Base-by-base conservation (phyloP, 2,329 filamentous ascomycete species). In the Colletotrichum sp. region DNA sequence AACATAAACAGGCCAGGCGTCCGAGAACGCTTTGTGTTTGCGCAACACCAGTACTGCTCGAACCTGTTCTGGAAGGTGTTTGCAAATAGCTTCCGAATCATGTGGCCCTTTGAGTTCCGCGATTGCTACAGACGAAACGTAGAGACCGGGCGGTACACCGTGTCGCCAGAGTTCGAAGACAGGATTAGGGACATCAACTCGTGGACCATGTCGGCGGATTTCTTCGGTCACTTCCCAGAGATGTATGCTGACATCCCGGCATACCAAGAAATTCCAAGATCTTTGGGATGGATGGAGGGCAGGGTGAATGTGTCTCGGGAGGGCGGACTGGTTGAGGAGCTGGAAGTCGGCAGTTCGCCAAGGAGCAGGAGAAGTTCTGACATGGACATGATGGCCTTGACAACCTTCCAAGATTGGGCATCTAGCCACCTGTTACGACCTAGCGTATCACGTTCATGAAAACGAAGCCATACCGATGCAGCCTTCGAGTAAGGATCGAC, bases 41-140 rank as follows among this genome's bases (percentile, higher is more conserved):
- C 74, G 1, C 78, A 82, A 18, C 81, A 82, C n/a, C 78, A 77
- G 26, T 82, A 82, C 69, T 82, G 81, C 76, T 75, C 32, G 81
- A 82, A 71, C 43, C 43, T 70, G 28, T 77, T 18, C 82, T 82
- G 81, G 81, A 77, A 79, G 2, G 75, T 81, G 1, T 79, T 82
- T 15, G 74, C 71, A 4, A 21, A 74, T 0, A 78, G 75, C 30
- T 58, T 82, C 12, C 81, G 78, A 6, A 77, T 82, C 4, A 65
- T 76, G 7, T 82, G 81, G 81, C 77, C 78, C 2, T 79, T 79
- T 6, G 71, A 74, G 5, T 80, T 82, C 36, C 74, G 78, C 6
- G 80, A 82, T 3, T 78, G 80, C n/a, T 82, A 82, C 30, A 71
- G 77, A 18, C 72, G 76, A n/a, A 81, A 81, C 34, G 18, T 75